These are phyloP conservation scores for Chaetomium cochliodes DNA, from an alignment of 495 filamentous ascomycete genomes.

Conservation along the genomic window DNA sequence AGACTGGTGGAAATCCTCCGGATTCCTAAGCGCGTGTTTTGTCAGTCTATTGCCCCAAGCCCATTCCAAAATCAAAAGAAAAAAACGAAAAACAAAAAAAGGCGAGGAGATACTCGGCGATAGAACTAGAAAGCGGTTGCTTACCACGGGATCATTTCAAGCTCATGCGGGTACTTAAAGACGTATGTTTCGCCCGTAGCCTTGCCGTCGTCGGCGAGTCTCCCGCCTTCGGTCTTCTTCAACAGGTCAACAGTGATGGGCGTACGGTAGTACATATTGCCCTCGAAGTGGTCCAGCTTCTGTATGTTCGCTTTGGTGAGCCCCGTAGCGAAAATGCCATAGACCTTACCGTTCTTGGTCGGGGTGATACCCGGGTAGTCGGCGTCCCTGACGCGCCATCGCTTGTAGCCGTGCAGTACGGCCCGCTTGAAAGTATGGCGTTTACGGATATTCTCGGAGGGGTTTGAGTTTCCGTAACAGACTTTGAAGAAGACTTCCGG, in stretches of 20 bases:
- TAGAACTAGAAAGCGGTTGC: background rate
- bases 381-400: constrained; percentile 54
- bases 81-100: too few relatives aligned
- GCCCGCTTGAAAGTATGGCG: constrained; percentile 69
- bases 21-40: constrained; percentile 54
- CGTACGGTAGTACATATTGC: constrained; percentile 64
- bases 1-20: constrained; percentile 68
- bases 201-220: constrained; percentile 54
- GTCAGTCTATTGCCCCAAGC: background rate
- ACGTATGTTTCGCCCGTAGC: constrained; percentile 75
- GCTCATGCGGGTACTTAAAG: constrained; percentile 49
- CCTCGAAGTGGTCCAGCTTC: constrained; percentile 83
- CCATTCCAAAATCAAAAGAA: background rate
- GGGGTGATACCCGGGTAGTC: constrained; percentile 86
- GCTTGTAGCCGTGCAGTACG: constrained; percentile 67
- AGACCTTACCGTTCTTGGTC: constrained; percentile 56
- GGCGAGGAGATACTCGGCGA: background rate
- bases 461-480: constrained; percentile 57
- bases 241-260: constrained; percentile 61
- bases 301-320: constrained; percentile 72
- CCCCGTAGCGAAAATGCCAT: constrained; percentile 77
- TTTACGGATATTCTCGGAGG: constrained; percentile 29
- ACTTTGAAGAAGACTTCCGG: constrained; percentile 79
- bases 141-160: constrained; percentile 68
- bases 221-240: constrained; percentile 39